Evolutionary conservation across 306 rosid genomes (phyloP).

Genomic region (Ammopiptanthus mongolicus): DNA sequence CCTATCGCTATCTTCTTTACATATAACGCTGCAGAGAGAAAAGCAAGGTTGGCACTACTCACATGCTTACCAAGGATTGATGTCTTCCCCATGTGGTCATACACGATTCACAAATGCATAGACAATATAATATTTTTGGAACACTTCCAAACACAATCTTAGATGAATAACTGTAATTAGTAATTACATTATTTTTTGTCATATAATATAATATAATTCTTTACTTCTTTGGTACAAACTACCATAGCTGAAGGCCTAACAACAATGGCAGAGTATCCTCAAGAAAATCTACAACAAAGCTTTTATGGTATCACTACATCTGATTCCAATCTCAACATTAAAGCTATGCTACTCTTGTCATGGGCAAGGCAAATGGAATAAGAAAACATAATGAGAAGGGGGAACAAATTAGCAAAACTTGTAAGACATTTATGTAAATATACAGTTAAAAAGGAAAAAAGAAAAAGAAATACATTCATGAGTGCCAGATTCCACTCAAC

Average conservation of each 20-base stretch:
- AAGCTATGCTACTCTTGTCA: conserved; percentile 32
- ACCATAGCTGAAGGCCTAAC: conserved; percentile 21
- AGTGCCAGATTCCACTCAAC: conserved; percentile 85
- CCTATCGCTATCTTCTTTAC: conserved; percentile 51
- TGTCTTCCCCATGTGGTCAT: conserved; percentile 53
- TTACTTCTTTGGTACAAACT: conserved; percentile 30
- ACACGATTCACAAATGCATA: conserved; percentile 13
- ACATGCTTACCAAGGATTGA: conserved; percentile 42
- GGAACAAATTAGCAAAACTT: conserved; percentile 34
- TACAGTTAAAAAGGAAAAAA: conserved; percentile 44
- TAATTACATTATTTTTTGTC: conserved; percentile 24
- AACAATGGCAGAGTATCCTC: conserved; percentile 25
- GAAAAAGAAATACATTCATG: conserved; percentile 41
- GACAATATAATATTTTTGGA: not conserved
- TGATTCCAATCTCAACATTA: conserved; percentile 40
- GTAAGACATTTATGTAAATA: conserved; percentile 47
- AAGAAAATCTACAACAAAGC: conserved; percentile 31
- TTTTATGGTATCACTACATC: conserved; percentile 40
- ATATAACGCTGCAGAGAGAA: conserved; percentile 22
- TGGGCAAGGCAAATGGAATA: conserved; percentile 10
- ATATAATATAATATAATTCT: conserved; percentile 8
- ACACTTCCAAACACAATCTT: conserved; percentile 18
- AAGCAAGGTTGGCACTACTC: conserved; percentile 38
- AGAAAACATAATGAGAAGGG: conserved; percentile 12
- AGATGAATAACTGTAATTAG: conserved; percentile 31